Percentiles rank a stretch among this genome's conserved stretches.
phyloP scores from a whole-genome alignment of 257 asterid species.

The Lavandula angustifolia region DNA sequence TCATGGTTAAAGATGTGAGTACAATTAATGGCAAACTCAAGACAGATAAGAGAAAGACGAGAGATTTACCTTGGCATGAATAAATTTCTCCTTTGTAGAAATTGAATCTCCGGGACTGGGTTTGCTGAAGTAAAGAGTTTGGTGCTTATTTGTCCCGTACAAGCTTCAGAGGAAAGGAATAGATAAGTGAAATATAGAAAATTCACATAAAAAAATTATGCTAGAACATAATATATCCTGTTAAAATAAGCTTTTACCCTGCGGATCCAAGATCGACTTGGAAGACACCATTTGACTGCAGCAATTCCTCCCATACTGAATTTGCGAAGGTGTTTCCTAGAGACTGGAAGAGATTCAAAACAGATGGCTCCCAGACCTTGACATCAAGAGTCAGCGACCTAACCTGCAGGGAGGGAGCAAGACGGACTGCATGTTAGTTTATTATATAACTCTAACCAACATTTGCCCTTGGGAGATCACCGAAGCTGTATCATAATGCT shows the following conservation, averaged over 20 bases:
- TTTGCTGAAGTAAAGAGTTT: constrained; percentile 63
- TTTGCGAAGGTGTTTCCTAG: constrained; percentile 88
- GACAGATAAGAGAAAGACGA: not conserved
- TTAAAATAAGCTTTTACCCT: constrained; percentile 48
- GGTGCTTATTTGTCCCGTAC: constrained; percentile 65
- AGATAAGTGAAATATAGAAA: constrained; percentile 26
- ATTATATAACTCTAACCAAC: not conserved
- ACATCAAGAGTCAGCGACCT: constrained; percentile 98
- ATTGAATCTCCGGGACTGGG: constrained; percentile 80
- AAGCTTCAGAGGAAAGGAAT: constrained; percentile 55
- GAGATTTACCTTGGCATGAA: constrained; percentile 82
- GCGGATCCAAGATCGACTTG: constrained; percentile 68
- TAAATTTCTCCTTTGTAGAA: constrained; percentile 85
- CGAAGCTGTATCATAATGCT: constrained; percentile 1
- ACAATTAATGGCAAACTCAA: constrained; percentile 1
- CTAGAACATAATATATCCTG: not conserved
- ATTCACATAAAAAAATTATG: constrained; percentile 19
- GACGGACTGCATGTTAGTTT: constrained; percentile 14
- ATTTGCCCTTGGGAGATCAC: constrained; percentile 2
- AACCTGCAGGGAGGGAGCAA: constrained; percentile 57
- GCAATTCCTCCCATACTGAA: constrained; percentile 90
- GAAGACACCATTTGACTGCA: constrained; percentile 73
- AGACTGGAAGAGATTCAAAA: constrained; percentile 82
- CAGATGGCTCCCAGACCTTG: constrained; percentile 98
- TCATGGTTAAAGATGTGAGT: not conserved